A percentile compares a stretch with the other conserved stretches of the same genome.
Conservation (phyloP, 371 early-diverging fungal species). For the Capillidium rhysosporum region DNA sequence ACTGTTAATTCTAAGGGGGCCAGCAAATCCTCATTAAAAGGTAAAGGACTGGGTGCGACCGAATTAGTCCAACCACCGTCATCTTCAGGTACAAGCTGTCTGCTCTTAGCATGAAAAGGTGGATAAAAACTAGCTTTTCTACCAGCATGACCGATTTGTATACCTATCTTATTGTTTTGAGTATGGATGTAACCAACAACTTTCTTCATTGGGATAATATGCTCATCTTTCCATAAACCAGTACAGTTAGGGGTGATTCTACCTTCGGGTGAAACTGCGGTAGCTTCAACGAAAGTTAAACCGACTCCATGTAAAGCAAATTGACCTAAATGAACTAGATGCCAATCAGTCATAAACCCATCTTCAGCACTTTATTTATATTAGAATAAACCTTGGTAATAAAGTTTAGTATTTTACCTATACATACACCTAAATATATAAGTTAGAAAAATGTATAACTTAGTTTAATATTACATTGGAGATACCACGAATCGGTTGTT, state of each 20-base stretch:
- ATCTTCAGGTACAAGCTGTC: conserved; percentile 14
- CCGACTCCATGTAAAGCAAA: conserved; percentile 57
- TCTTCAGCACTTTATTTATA: conserved; percentile 41
- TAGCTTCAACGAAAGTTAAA: conserved; percentile 55
- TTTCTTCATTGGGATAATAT: conserved; percentile 30
- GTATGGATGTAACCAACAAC: conserved; percentile 41
- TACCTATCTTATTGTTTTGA: conserved; percentile 33
- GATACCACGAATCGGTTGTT: conserved; percentile 57
- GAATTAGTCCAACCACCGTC: conserved; percentile 64
- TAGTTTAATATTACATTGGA: conserved; percentile 35
- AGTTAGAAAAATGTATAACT: not conserved
- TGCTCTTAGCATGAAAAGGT: conserved; percentile 15
- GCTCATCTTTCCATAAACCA: conserved; percentile 63
- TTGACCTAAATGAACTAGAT: conserved; percentile 44
- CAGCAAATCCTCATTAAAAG: conserved; percentile 21
- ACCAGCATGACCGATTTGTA: conserved; percentile 72
- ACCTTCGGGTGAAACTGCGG: conserved; percentile 48
- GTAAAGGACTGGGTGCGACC: conserved; percentile 38
- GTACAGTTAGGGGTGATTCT: conserved; percentile 53
- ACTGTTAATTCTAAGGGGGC: conserved; percentile 34
- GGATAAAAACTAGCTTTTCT: conserved; percentile 47
- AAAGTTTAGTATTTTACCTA: not conserved
- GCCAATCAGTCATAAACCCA: conserved; percentile 32
- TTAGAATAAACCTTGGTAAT: not conserved
- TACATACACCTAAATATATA: not conserved